A percentile compares a stretch with the other conserved stretches of the same genome.
Evolutionary conservation across 331 rosid genomes (phyloP).

Genomic region (Stylosanthes scabra): DNA sequence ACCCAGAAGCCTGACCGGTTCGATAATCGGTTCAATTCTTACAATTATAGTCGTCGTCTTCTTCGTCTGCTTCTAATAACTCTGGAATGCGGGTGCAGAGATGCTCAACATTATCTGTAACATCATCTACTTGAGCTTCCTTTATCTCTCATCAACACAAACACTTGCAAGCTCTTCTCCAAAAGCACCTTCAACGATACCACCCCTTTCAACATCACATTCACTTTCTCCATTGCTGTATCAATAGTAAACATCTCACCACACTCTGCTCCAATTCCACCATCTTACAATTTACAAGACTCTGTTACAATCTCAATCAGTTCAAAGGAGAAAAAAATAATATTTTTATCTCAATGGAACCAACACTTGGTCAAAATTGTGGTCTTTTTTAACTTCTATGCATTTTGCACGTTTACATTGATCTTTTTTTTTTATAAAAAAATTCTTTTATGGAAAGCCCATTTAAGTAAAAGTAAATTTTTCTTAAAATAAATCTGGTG

Average conservation of each 20-base stretch:
- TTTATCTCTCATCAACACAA: neutral
- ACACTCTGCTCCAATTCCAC: neutral
- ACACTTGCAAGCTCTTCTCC: neutral
- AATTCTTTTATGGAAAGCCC: neutral
- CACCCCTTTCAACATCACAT: neutral
- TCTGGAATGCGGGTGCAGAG: neutral
- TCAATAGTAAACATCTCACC: neutral
- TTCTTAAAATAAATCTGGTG: no score
- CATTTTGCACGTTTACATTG: neutral
- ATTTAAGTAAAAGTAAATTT: neutral
- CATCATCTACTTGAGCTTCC: neutral
- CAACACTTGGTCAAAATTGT: neutral
- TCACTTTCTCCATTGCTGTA: neutral
- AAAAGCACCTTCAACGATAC: neutral
- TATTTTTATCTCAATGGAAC: neutral
- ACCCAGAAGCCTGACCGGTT: no score
- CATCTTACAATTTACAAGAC: neutral
- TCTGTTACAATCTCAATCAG: neutral
- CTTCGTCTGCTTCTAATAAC: neutral
- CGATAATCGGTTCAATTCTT: no score
- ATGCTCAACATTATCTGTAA: neutral
- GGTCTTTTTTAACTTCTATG: constrained; percentile 1
- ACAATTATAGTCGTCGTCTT: no score
- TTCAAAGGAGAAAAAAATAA: neutral
- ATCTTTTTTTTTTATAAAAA: no score